phyloP scores from a whole-genome alignment of 192 early-diverging fungal species.

The Backusella tuberculispora region DNA sequence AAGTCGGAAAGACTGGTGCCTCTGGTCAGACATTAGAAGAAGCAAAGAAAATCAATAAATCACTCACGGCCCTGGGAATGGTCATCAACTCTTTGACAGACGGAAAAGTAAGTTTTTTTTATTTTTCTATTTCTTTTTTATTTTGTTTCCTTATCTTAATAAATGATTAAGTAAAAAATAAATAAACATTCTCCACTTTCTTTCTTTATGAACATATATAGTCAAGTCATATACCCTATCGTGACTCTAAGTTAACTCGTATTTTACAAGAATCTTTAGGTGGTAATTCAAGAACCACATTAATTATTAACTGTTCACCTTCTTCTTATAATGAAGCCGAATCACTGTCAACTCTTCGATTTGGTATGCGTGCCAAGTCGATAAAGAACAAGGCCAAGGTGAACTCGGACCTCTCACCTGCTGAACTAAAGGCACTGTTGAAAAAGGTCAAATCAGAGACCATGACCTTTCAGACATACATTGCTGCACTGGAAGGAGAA shows the following conservation, averaged over 20 bases:
- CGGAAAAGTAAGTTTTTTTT: constrained; percentile 73
- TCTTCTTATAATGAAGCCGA: constrained; percentile 98
- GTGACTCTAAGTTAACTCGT: constrained; percentile 98
- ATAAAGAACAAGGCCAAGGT: constrained; percentile 99
- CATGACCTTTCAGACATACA: constrained; percentile 82
- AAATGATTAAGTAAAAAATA: background rate
- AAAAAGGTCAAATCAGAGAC: constrained; percentile 88
- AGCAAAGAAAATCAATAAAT: constrained; percentile 99
- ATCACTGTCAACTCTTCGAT: constrained; percentile 91
- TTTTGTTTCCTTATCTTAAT: no score
- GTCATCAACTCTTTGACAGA: constrained; percentile 99
- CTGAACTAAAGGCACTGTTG: constrained; percentile 93
- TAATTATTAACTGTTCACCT: constrained; percentile 99
- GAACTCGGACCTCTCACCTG: constrained; percentile 93
- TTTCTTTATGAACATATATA: constrained; percentile 29
- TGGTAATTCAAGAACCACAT: constrained; percentile 99
- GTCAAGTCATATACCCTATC: constrained; percentile 97
- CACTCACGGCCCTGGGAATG: constrained; percentile 96
- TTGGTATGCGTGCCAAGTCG: constrained; percentile 98
- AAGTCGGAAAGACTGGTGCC: constrained; percentile 97
- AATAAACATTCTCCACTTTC: background rate
- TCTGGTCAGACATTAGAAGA: constrained; percentile 97
- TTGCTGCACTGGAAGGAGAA: constrained; percentile 86
- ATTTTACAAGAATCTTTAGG: constrained; percentile 99
- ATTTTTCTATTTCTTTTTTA: background rate